Evolutionary conservation across 495 filamentous ascomycete species (phyloP).

Genomic region (Talaromyces proteolyticus): DNA sequence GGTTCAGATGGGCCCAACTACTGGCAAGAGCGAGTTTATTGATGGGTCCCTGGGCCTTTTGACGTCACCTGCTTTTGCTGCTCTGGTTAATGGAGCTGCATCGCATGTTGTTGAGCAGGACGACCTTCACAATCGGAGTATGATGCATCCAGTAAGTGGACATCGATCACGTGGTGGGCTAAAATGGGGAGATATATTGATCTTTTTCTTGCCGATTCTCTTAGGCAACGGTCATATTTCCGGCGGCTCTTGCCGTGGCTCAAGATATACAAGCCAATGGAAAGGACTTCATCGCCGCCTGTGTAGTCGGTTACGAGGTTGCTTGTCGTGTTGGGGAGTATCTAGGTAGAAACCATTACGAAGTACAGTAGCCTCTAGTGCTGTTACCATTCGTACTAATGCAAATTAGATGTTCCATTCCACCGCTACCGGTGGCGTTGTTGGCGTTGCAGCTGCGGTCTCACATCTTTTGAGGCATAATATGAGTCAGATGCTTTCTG

Average conservation of each 20-base stretch:
- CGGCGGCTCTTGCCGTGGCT: conserved; percentile 26
- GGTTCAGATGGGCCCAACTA: conserved; percentile 22
- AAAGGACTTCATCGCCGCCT: conserved; percentile 27
- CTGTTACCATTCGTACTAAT: not conserved
- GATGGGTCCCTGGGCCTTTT: conserved; percentile 17
- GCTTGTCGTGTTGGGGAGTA: conserved; percentile 27
- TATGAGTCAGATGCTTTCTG: conserved; percentile 17
- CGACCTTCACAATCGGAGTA: conserved; percentile 32
- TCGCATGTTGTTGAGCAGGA: conserved; percentile 34
- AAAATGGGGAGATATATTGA: conserved; percentile 2
- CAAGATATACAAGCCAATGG: conserved; percentile 24
- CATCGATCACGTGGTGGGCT: not conserved
- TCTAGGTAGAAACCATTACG: conserved; percentile 27
- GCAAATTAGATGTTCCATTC: conserved; percentile 22
- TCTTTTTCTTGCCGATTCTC: not conserved
- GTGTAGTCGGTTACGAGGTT: conserved; percentile 31
- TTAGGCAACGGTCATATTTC: conserved; percentile 29
- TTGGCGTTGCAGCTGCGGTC: conserved; percentile 25
- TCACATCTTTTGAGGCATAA: conserved; percentile 21
- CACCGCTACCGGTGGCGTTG: conserved; percentile 25
- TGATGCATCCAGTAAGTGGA: conserved; percentile 28
- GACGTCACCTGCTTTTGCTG: conserved; percentile 27
- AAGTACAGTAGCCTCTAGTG: conserved; percentile 11
- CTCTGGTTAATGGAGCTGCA: conserved; percentile 26
- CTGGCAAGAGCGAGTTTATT: conserved; percentile 24